These are phyloP conservation scores for Cyanidioschyzon merolae DNA, from an alignment of 23 red algal genomes.

Conservation along the genomic window DNA sequence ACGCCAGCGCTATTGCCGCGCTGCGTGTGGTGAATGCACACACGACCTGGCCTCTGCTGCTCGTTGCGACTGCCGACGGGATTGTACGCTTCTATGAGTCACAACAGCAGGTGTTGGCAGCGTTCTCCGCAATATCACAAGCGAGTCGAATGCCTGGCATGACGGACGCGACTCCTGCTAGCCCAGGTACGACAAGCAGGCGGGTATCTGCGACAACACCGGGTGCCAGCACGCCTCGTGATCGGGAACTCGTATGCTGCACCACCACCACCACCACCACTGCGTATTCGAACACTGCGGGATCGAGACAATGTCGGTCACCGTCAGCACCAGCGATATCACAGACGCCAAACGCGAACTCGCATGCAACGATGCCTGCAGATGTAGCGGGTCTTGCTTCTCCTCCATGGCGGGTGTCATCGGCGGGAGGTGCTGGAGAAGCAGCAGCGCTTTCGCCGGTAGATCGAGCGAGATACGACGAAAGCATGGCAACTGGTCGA, in stretches of 20 bases:
- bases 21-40: constrained; percentile 9
- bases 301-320: background rate
- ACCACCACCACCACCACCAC: too few species aligned
- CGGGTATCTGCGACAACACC: background rate
- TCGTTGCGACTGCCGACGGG: constrained; percentile 7
- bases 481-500: background rate
- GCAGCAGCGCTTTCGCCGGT: background rate
- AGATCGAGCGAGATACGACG: background rate
- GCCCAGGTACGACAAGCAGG: background rate
- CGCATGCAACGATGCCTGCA: background rate
- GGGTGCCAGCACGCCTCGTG: background rate
- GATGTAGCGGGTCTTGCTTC: background rate
- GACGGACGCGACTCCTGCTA: too few species aligned
- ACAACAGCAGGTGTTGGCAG: background rate
- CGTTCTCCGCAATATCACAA: background rate
- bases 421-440: background rate
- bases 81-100: background rate
- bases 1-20: background rate
- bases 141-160: background rate
- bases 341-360: background rate
- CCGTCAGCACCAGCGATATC: background rate
- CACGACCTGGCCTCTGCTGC: constrained; percentile 1
- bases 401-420: background rate
- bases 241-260: background rate
- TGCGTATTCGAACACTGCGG: background rate